Evolutionary conservation across 768 basidiomycete species (phyloP).

Genomic region (Leccinum disarticulatum): DNA sequence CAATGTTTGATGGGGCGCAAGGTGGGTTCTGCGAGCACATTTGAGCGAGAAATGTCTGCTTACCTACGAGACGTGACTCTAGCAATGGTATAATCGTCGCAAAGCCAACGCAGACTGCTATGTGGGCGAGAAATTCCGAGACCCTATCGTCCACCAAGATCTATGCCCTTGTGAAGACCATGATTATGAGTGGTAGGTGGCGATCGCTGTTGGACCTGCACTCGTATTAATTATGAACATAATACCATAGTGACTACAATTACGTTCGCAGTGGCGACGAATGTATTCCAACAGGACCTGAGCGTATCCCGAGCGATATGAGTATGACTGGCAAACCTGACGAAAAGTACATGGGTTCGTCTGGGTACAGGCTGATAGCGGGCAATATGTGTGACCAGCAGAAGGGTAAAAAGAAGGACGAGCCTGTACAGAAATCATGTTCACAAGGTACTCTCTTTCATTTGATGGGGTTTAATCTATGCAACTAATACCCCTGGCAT

Average conservation of each 20-base stretch:
- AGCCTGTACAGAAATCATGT: slow-evolving; percentile 70
- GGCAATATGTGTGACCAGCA: slow-evolving; percentile 81
- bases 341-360: slow-evolving; percentile 80
- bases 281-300: slow-evolving; percentile 86
- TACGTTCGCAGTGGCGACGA: slow-evolving; percentile 69
- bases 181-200: slow-evolving; percentile 89
- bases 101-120: slow-evolving; percentile 85
- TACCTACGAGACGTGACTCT: not conserved
- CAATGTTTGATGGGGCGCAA: slow-evolving; percentile 95
- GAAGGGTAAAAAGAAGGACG: slow-evolving; percentile 66
- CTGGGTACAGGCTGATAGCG: slow-evolving; percentile 89
- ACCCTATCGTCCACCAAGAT: slow-evolving; percentile 83
- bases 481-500: not conserved
- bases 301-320: slow-evolving; percentile 76
- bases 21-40: slow-evolving; percentile 41
- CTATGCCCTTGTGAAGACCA: slow-evolving; percentile 79
- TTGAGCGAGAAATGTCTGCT: not conserved
- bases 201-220: slow-evolving; percentile 4
- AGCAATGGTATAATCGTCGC: slow-evolving; percentile 94
- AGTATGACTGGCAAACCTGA: slow-evolving; percentile 52
- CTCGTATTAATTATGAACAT: not conserved
- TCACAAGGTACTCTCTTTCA: slow-evolving; percentile 52
- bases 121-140: slow-evolving; percentile 85
- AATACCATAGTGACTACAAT: slow-evolving; percentile 75
- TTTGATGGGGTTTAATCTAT: not conserved